Base-by-base conservation (phyloP, 345 rosid genomes). In the Bretschneidera sinensis region DNA sequence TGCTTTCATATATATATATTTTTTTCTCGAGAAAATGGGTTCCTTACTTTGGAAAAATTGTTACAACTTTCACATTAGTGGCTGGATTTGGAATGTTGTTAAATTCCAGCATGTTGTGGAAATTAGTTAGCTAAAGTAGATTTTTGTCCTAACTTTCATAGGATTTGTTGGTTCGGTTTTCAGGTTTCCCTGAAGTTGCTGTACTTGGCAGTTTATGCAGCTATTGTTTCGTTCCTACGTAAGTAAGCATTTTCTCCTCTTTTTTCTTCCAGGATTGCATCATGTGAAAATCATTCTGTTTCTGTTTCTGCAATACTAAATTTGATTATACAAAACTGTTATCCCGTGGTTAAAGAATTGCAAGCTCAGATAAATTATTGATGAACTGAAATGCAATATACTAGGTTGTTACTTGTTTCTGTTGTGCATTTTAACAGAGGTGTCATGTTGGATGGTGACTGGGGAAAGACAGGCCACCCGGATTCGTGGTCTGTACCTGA, bases 371-470 rank as follows among this genome's bases (percentile, higher is more conserved):
- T 6, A 35, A 35, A 6, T 35, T 35, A 35, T 35, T 6, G 43
- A 0, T 0, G 20, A 28, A 17, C 15, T 34, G 18, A 20, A 3
- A 34, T 39, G 24, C 34, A 19, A 63, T 47, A 0, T 4, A 1
- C 9, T 52, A 61, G 57, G 64, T 16, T 51, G 61, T 49, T 25
- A 5, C 0, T 33, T 48, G 15, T 11, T 52, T 51, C n/a, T 70
- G 24, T 51, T 16, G 58, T 57, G 31, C 18, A 33, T 48, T 75
- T 6, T 35, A 14, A 55, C 78, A 92, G 98, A 92, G 96, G 91
- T 92, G 17, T 48, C 91, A 21, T 82, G 89, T 62, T 89, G 96
- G 98, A 92, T 86, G 84, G 88, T 86, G 35, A 86, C 96, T 0
- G 95, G 98, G 51, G 96, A 88, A 65, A 85, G 95, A 48, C 98